Evolutionary conservation across 441 rosid species (phyloP), one percentile per base, ranked within the genome.

Genomic region (Viola pubescens): DNA sequence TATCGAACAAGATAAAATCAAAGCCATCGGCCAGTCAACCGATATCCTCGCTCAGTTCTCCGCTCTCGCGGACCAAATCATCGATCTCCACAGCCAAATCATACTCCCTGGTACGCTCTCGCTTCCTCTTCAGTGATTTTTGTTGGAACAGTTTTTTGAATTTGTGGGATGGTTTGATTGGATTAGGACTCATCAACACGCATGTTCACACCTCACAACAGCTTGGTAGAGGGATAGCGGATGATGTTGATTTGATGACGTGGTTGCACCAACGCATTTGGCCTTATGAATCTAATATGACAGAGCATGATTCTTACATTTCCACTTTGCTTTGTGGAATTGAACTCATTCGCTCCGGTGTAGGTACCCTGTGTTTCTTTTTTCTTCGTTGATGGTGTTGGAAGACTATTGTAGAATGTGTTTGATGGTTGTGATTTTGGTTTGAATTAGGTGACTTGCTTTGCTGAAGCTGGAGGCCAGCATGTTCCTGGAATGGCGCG

Each of bases 381-480:
- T 16, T 4, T 4, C 19, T 10, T 14, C 2, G 26, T 9, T 42
- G 9, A 4, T 9, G 49, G 7, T 65, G 41, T 46, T 7, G 7
- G 19, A 4, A 26, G 12, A 52, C 37, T 51, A 26, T 11, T 45
- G 7, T 12, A 14, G 9, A 9, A 14, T 37, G 46, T 6, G 13
- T 52, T 37, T 44, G 47, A 26, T 52, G 55, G 4, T 58, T 59
- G 59, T 45, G 44, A 6, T 50, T 61, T 14, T 46, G 67, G 34
- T 37, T 55, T 59, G 56, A 26, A 56, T 34, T 55, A 83, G 94
- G 89, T 82, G 13, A 83, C 89, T 3, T 86, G 94, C 77, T 81
- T 83, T 64, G 89, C 94, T 12, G 87, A 83, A 73, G 94, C 94
- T 0, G 94, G 94, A 63, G 94, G 89, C 47, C 94, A 86, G 68